Percentiles rank a stretch among this genome's conserved stretches.
These are phyloP conservation scores for Castanospermum australe DNA, from an alignment of 306 rosid species.

Conservation along the genomic window DNA sequence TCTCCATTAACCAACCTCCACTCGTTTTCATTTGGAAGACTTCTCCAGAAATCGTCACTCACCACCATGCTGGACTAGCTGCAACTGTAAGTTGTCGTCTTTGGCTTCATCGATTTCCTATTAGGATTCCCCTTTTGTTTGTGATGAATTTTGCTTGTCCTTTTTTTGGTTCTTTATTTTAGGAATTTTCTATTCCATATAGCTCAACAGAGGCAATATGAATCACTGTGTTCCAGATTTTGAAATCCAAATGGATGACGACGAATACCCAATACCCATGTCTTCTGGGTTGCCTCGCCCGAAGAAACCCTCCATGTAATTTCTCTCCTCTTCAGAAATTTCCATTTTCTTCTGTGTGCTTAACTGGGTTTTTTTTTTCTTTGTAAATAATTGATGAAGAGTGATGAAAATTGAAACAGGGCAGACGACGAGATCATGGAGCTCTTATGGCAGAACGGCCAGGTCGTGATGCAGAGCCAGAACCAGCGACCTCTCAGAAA, in stretches of 20 bases:
- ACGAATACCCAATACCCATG: slow-evolving; percentile 39
- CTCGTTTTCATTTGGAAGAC: not conserved
- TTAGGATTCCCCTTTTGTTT: not conserved
- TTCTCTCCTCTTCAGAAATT: not conserved
- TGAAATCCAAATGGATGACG: slow-evolving; percentile 44
- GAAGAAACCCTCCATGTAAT: slow-evolving; percentile 56
- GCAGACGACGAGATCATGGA: slow-evolving; percentile 70
- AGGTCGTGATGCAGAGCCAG: slow-evolving; percentile 64
- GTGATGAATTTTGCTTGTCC: not conserved
- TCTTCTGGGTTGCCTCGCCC: slow-evolving; percentile 33
- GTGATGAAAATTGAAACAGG: slow-evolving; percentile 39
- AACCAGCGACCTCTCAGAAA: slow-evolving; percentile 48
- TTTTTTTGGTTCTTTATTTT: not conserved
- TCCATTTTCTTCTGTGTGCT: not conserved
- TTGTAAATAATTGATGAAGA: not conserved
- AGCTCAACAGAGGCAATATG: slow-evolving; percentile 31
- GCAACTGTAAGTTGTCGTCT: not conserved
- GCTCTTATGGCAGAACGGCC: slow-evolving; percentile 82
- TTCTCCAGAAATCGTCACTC: not conserved
- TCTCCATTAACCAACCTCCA: no score
- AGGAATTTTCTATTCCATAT: not conserved
- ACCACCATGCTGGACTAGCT: not conserved
- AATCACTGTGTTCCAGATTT: slow-evolving; percentile 73
- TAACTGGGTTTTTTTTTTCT: not conserved
- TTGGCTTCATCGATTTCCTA: not conserved